A percentile compares a stretch with the other conserved stretches of the same genome.
Evolutionary conservation across 176 grass and related monocot species (phyloP).

Genomic region (Puccinellia tenuiflora): DNA sequence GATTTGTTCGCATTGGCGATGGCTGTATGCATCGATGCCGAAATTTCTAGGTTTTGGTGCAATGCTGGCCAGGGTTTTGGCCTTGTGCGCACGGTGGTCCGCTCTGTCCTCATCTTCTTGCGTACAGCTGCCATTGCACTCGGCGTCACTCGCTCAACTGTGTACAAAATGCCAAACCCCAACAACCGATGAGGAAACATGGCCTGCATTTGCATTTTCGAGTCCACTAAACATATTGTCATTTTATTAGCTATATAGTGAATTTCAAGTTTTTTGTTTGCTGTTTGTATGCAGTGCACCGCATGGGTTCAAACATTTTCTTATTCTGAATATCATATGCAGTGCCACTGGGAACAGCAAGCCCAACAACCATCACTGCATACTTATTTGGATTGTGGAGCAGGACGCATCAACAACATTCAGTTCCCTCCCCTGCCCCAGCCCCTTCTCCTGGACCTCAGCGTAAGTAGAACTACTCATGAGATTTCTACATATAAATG

Average conservation of each 20-base stretch:
- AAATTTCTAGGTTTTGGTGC: neutral
- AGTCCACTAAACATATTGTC: neutral
- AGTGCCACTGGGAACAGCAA: conserved; percentile 40
- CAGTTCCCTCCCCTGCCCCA: conserved; percentile 31
- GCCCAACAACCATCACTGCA: conserved; percentile 34
- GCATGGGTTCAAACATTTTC: neutral
- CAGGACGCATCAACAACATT: conserved; percentile 28
- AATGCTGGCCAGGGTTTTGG: conserved; percentile 22
- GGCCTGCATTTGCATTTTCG: neutral
- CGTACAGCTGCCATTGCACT: neutral
- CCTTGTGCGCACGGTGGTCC: neutral
- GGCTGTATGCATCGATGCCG: neutral
- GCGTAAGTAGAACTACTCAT: conserved; percentile 29
- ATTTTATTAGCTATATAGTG: neutral
- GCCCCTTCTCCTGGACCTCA: conserved; percentile 39
- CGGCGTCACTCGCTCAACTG: neutral
- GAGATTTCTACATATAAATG: neutral
- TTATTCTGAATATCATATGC: neutral
- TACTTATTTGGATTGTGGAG: conserved; percentile 37
- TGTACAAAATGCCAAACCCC: neutral
- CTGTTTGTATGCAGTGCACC: neutral
- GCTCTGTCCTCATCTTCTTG: neutral
- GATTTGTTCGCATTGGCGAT: neutral
- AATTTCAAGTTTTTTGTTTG: neutral
- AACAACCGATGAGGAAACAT: neutral